phyloP scores from a whole-genome alignment of 208 protist genomes.

The Phytomonas sp. region DNA sequence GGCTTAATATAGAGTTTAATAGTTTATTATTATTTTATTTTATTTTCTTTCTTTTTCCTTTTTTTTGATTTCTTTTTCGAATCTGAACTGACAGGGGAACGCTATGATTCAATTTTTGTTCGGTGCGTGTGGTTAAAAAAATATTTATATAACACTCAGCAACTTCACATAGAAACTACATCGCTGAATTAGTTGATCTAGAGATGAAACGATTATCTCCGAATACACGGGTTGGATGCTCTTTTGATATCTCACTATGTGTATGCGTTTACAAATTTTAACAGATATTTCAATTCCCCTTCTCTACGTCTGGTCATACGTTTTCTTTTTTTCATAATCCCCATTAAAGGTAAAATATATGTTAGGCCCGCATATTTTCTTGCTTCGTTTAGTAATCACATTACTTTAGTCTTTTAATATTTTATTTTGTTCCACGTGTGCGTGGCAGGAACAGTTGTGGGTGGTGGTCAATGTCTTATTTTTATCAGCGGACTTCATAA shows the following conservation, averaged over 20 bases:
- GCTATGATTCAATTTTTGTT: neutral
- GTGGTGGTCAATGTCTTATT: neutral
- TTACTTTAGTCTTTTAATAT: slow-evolving; percentile 7
- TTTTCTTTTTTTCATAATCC: neutral
- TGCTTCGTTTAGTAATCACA: slow-evolving; percentile 5
- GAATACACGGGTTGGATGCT: neutral
- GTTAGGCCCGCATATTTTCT: slow-evolving; percentile 1
- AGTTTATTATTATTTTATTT: slow-evolving; percentile 4
- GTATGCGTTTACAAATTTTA: neutral
- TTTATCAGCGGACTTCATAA: neutral
- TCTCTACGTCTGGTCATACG: neutral
- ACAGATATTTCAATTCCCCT: neutral
- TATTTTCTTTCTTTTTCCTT: slow-evolving; percentile 11
- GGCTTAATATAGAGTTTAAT: slow-evolving; percentile 10
- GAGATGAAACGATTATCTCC: neutral
- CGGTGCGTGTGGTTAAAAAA: neutral
- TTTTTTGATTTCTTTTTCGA: slow-evolving; percentile 12
- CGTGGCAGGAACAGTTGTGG: neutral
- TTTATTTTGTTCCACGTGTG: neutral
- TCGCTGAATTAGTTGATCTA: neutral
- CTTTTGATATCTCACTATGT: neutral
- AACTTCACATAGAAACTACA: slow-evolving; percentile 1
- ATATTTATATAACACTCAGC: neutral
- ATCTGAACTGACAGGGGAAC: slow-evolving; percentile 7
- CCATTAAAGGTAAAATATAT: neutral